Evolutionary conservation across 768 basidiomycete genomes (phyloP), one percentile per base, ranked within the genome.

Genomic region (Tephrocybe sp.): DNA sequence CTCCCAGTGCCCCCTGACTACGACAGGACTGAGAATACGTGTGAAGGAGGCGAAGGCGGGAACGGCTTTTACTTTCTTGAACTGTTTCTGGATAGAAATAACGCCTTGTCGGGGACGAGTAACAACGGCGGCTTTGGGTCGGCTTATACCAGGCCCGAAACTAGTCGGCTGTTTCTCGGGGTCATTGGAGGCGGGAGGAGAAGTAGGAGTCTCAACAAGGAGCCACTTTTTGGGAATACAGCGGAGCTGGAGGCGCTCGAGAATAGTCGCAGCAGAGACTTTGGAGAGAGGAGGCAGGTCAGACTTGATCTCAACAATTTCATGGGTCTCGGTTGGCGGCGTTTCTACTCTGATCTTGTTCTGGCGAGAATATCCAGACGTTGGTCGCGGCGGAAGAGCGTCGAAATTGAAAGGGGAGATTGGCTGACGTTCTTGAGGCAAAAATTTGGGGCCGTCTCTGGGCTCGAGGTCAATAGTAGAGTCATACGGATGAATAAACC

Each of bases 1-100:
- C 66, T 91, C 88, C 90, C 89, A 92, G 59, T 92, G 90, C 2
- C 82, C 87, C n/a, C 90, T 76, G 45, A 80, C 76, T 45, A 91
- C 80, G 49, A 85, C 74, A 13, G 87, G 83, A 52, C 78, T 87
- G 44, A 87, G 73, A 17, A 92, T 73, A 35, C 74, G 76, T 38
- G 89, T 89, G 50, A 92, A 68, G 30, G 87, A 85, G 17, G 82
- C 77, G 55, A 91, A 91, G 39, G 87, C 82, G 2, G 89, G 88
- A 13, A 89, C 87, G 10, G 74, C 69, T 39, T 71, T 70, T 41
- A 82, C 69, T 56, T 68, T 65, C 53, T 71, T 71, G 58, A 77
- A 74, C 55, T 76, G 72, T 48, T 66, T 69, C 44, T 22, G 33
- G 14, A 47, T 41, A 11, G 45, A 47, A 34, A 39, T 30, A 14